phyloP scores from a whole-genome alignment of 306 rosid species.

The Lagenaria siceraria region DNA sequence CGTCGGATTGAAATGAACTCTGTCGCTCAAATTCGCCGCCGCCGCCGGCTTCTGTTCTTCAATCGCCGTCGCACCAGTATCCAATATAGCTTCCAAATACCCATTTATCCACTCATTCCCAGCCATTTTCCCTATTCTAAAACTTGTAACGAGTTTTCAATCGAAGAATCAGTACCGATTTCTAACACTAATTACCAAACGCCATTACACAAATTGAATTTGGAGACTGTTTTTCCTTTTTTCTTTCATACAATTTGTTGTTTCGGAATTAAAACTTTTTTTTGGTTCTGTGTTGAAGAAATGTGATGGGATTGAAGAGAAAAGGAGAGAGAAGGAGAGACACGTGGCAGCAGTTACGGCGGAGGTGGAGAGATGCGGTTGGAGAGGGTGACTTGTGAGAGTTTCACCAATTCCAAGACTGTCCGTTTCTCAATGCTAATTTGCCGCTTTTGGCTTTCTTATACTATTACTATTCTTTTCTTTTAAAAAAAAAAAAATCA shows the following conservation, averaged over 20 bases:
- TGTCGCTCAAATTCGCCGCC: constrained; percentile 37
- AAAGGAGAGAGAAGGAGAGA: neutral
- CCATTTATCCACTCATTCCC: constrained; percentile 97
- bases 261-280: too few species aligned
- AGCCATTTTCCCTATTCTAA: constrained; percentile 25
- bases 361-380: neutral
- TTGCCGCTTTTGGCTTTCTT: constrained; percentile 6
- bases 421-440: constrained; percentile 43
- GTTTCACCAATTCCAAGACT: constrained; percentile 13
- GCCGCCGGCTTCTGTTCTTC: constrained; percentile 67
- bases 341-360: constrained; percentile 31
- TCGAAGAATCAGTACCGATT: too few species aligned
- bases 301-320: constrained; percentile 17
- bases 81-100: constrained; percentile 76
- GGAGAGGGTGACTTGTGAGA: neutral
- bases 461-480: neutral
- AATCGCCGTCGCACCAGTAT: constrained; percentile 58
- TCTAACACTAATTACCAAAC: neutral
- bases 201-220: neutral
- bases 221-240: too few species aligned
- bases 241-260: too few species aligned
- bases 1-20: constrained; percentile 69
- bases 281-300: neutral
- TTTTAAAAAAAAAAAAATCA: too few species aligned
- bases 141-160: too few species aligned